These are phyloP conservation scores for Lepidopterella palustris DNA, from an alignment of 495 filamentous ascomycete species.

Conservation along the genomic window DNA sequence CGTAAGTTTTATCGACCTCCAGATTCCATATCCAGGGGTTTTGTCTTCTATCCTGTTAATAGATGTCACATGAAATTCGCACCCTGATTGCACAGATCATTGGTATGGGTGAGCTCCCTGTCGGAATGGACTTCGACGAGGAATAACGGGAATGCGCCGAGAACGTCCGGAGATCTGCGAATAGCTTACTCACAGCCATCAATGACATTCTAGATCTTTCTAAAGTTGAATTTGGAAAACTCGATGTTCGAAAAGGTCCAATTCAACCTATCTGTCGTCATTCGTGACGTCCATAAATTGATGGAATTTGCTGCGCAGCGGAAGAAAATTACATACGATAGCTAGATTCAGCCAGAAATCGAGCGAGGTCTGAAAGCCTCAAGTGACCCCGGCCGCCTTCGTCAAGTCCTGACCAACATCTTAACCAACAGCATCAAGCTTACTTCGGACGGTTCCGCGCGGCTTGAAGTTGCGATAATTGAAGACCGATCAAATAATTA, in stretches of 20 bases:
- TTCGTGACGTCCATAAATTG: conserved; percentile 64
- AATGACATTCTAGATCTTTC: conserved; percentile 88
- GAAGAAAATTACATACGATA: conserved; percentile 34
- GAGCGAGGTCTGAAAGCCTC: conserved; percentile 42
- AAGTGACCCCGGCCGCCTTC: conserved; percentile 72
- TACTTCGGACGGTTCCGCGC: conserved; percentile 65
- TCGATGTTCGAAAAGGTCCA: conserved; percentile 73
- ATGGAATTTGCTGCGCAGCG: conserved; percentile 42
- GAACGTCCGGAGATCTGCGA: conserved; percentile 74
- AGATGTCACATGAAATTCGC: conserved; percentile 83
- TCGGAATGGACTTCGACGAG: conserved; percentile 57
- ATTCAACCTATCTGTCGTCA: conserved; percentile 68
- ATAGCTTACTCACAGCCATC: conserved; percentile 76
- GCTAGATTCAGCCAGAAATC: conserved; percentile 24
- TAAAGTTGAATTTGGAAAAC: conserved; percentile 70
- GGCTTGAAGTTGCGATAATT: conserved; percentile 33
- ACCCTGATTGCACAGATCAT: conserved; percentile 58
- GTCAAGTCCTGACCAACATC: conserved; percentile 80
- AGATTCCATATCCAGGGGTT: not conserved
- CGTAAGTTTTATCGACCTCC: not conserved
- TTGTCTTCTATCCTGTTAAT: too few species aligned
- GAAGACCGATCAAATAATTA: conserved; percentile 37
- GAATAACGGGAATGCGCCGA: conserved; percentile 70
- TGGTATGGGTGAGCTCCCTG: conserved; percentile 35
- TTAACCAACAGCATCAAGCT: conserved; percentile 90